phyloP scores from a whole-genome alignment of 805 yeast genomes.

The Groenewaldozyma salmanticensis region DNA sequence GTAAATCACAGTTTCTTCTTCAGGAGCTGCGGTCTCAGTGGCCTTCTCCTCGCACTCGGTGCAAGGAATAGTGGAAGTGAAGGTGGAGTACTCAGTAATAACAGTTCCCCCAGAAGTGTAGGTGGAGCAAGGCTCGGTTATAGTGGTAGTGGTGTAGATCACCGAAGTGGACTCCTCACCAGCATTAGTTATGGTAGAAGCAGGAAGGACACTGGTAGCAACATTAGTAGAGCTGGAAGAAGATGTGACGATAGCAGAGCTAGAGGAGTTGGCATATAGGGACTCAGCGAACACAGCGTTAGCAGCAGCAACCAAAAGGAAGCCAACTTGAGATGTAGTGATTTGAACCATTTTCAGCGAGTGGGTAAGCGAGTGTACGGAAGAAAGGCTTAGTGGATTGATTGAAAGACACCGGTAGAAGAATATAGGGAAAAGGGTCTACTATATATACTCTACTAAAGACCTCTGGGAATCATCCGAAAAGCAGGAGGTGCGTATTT shows the following conservation, averaged over 20 bases:
- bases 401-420: too few species aligned
- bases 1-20: not conserved
- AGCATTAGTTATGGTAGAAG: not conserved
- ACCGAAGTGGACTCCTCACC: not conserved
- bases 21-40: not conserved
- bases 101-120: not conserved
- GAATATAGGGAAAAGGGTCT: too few species aligned
- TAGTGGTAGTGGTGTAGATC: not conserved
- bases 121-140: not conserved
- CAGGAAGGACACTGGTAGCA: not conserved
- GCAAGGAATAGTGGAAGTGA: not conserved
- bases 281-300: too few species aligned
- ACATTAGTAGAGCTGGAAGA: not conserved
- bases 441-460: too few species aligned
- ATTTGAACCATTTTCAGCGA: too few species aligned
- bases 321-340: too few species aligned
- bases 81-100: not conserved
- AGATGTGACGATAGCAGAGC: not conserved
- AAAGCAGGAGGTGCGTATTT: too few species aligned
- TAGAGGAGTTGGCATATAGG: too few species aligned
- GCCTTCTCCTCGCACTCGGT: not conserved
- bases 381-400: too few species aligned
- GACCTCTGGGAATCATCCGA: too few species aligned
- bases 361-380: too few species aligned
- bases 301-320: too few species aligned